Conservation (phyloP, 148 eudicot species). For the Vaccinium macrocarpon region DNA sequence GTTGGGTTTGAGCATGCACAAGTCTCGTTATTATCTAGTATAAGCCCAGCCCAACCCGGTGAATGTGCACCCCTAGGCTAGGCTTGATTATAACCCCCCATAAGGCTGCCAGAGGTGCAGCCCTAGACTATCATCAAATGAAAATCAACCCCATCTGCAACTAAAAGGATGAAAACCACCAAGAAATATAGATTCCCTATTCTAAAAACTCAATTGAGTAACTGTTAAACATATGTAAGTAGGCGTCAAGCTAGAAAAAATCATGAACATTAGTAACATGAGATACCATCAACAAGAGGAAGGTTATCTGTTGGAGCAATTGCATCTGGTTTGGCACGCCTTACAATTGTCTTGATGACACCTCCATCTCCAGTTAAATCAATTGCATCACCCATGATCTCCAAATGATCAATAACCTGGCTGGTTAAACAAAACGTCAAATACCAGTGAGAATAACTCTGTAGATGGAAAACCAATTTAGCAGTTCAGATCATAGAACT, state of each 20-base stretch:
- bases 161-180: neutral
- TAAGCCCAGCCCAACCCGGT: too few relatives aligned
- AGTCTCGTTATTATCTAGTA: too few relatives aligned
- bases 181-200: neutral
- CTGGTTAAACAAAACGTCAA: slow-evolving; percentile 9
- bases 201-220: neutral
- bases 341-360: slow-evolving; percentile 71
- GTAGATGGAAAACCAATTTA: slow-evolving; percentile 1
- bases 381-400: slow-evolving; percentile 59
- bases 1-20: too few relatives aligned
- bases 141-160: neutral
- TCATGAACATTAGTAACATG: neutral
- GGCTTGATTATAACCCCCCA: too few relatives aligned
- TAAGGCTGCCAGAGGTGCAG: neutral
- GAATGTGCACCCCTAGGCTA: too few relatives aligned
- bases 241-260: neutral
- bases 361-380: slow-evolving; percentile 94
- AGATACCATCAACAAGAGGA: slow-evolving; percentile 83
- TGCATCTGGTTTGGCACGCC: slow-evolving; percentile 76
- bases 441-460: neutral
- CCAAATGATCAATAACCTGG: slow-evolving; percentile 29
- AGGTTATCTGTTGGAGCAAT: slow-evolving; percentile 78
- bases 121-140: neutral
- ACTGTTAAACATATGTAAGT: neutral
- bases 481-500: slow-evolving; percentile 4